These are phyloP conservation scores for Chrysanthemum lavandulifolium DNA, from an alignment of 129 eudicot species.

Conservation along the genomic window DNA sequence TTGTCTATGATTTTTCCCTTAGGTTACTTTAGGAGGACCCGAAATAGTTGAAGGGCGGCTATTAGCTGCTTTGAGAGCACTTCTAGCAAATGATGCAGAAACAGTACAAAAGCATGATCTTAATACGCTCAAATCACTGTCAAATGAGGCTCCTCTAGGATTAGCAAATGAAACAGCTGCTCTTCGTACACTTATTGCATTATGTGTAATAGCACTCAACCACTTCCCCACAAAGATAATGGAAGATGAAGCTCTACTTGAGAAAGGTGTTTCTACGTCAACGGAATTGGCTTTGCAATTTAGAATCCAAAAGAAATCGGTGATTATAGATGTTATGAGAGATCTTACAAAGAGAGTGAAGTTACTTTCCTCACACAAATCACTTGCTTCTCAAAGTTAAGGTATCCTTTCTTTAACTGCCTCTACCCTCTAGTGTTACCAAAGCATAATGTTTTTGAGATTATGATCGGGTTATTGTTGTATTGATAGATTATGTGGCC, in stretches of 20 bases:
- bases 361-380: conserved; percentile 52
- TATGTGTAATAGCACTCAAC: conserved; percentile 68
- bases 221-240: conserved; percentile 87
- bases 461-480: conserved; percentile 13
- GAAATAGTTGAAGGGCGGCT: conserved; percentile 82
- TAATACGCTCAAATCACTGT: conserved; percentile 57
- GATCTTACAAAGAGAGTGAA: conserved; percentile 66
- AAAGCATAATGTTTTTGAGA: not conserved
- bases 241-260: conserved; percentile 73
- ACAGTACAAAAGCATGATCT: conserved; percentile 51
- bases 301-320: conserved; percentile 82
- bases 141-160: conserved; percentile 71
- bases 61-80: conserved; percentile 79
- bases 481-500: not conserved
- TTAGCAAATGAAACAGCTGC: conserved; percentile 59
- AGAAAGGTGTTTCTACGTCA: conserved; percentile 43
- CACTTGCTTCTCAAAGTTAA: conserved; percentile 45
- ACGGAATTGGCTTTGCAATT: conserved; percentile 65
- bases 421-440: not conserved
- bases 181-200: conserved; percentile 70
- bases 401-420: conserved; percentile 11
- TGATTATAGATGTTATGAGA: conserved; percentile 72
- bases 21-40: conserved; percentile 85
- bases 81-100: conserved; percentile 55
- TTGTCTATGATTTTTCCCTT: conserved; percentile 6